These are phyloP conservation scores for Aspergillus sclerotiicarbonarius DNA, from an alignment of 495 filamentous ascomycete genomes.

Conservation along the genomic window DNA sequence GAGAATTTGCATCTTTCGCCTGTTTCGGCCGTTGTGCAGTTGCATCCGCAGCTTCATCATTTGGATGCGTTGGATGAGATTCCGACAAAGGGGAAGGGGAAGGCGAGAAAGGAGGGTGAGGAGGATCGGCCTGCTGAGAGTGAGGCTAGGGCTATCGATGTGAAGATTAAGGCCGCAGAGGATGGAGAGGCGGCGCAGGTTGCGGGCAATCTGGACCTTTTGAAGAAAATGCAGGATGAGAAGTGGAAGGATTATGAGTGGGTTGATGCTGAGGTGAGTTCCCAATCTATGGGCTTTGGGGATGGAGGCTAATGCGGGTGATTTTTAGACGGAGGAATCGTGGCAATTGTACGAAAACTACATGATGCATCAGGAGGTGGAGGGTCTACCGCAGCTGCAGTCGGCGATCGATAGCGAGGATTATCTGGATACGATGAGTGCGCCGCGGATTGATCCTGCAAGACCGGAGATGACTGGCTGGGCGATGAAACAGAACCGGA, in stretches of 20 bases:
- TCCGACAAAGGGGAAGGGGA: conserved; percentile 31
- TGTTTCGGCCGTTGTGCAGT: conserved; percentile 65
- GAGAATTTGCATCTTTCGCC: conserved; percentile 68
- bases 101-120: conserved; percentile 41
- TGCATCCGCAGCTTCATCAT: conserved; percentile 74
- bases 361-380: conserved; percentile 56
- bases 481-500: conserved; percentile 51
- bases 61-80: conserved; percentile 64
- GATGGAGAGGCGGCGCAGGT: conserved; percentile 50
- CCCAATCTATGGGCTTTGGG: not conserved
- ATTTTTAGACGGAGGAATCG: conserved; percentile 54
- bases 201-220: conserved; percentile 51
- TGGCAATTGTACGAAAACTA: conserved; percentile 59
- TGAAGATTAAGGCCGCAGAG: conserved; percentile 62
- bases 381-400: conserved; percentile 48
- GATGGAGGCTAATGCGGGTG: conserved; percentile 17
- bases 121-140: conserved; percentile 43
- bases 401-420: conserved; percentile 54
- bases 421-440: conserved; percentile 65
- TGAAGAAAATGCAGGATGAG: conserved; percentile 64
- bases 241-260: conserved; percentile 63
- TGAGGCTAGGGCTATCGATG: conserved; percentile 64
- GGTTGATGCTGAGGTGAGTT: conserved; percentile 64
- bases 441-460: conserved; percentile 55
- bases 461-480: conserved; percentile 47